Evolutionary conservation across 2,329 filamentous ascomycete species (phyloP), one percentile per base, ranked within the genome.

Genomic region (Colletotrichum neosansevieriae): DNA sequence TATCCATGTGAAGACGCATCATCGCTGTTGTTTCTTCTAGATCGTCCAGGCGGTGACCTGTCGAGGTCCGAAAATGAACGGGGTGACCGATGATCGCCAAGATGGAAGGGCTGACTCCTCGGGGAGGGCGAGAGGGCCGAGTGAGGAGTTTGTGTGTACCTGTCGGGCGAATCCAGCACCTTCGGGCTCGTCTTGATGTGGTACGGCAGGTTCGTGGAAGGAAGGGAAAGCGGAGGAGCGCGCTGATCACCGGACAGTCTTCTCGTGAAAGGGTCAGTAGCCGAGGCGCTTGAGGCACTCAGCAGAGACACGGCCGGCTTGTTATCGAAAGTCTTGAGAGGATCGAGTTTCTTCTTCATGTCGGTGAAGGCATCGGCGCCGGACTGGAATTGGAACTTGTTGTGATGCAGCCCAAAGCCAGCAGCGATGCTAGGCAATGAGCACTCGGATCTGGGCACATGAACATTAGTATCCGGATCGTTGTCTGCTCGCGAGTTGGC

Each of bases 291-390:
- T 5, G 66, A 66, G 10, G 80, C 76, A 64, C 80, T 82, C 6
- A 86, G 76, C 4, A 79, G 77, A 10, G 83, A 83, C 56, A 80
- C 80, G 13, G 77, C 75, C 21, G 83, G 80, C 15, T 76, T 76
- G 60, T 80, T 83, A 64, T 85, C 83, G n/a, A 82, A 73, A 0
- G 77, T 79, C 42, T 82, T 79, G 42, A 81, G 76, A 1, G 82
- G 80, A 65, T 88, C 82, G n/a, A 89, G 79, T 76, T 86, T 89
- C 75, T 85, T 86, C 67, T 87, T 83, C 74, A 88, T 81, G 67
- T 80, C 83, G 67, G 85, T 83, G 59, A 88, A 83, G 13, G 83
- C 78, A 50, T 84, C 78, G 72, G 82, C 80, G 58, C 80, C 79
- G 4, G 82, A 80, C 54, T 79, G 79, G 70, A 86, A 84, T 64